Conservation (phyloP, 768 basidiomycete species). For the Panaeolus papilionaceus region DNA sequence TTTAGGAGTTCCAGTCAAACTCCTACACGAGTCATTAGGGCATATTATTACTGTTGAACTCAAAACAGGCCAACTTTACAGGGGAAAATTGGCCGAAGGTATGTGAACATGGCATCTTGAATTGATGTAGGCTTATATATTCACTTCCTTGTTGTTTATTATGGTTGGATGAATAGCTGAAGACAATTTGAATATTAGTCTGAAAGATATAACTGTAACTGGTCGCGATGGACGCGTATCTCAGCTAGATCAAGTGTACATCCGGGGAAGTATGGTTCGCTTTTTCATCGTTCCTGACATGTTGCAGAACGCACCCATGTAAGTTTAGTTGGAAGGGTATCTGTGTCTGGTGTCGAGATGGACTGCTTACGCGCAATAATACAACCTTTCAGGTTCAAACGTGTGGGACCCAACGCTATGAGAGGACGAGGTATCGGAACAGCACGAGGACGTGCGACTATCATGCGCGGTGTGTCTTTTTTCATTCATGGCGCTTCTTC, state of each 20-base stretch:
- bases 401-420: constrained; percentile 98
- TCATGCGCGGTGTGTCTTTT: constrained; percentile 85
- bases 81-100: constrained; percentile 98
- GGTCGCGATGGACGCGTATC: constrained; percentile 98
- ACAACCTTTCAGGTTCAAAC: constrained; percentile 83
- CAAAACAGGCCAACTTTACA: constrained; percentile 96
- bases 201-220: constrained; percentile 97
- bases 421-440: constrained; percentile 98
- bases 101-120: constrained; percentile 29
- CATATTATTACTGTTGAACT: constrained; percentile 98
- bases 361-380: constrained; percentile 20
- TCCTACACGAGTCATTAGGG: constrained; percentile 95
- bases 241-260: constrained; percentile 98
- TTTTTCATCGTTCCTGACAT: constrained; percentile 99
- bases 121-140: constrained; percentile 18
- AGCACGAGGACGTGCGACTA: constrained; percentile 97
- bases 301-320: constrained; percentile 99
- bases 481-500: constrained; percentile 15
- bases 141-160: constrained; percentile 26
- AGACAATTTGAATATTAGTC: constrained; percentile 96
- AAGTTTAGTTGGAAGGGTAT: constrained; percentile 19
- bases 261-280: constrained; percentile 96
- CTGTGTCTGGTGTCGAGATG: constrained; percentile 11
- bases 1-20: constrained; percentile 94
- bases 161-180: constrained; percentile 66